Conservation (phyloP, 495 filamentous ascomycete species). For the Hyphodiscus hymeniophilus region DNA sequence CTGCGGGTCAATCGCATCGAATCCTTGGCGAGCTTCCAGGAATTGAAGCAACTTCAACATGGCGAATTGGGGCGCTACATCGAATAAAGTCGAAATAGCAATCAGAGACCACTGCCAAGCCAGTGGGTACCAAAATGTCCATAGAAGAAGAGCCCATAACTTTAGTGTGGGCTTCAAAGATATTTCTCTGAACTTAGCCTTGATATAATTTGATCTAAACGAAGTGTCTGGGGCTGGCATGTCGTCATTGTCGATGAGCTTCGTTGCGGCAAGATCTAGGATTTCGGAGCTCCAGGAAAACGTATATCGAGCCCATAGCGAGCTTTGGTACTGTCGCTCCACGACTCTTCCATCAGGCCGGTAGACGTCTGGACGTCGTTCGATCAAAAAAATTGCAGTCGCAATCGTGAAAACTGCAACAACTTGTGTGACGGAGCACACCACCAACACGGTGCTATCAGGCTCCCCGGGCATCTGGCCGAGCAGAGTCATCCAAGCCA, state of each 20-base stretch:
- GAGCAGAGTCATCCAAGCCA: not conserved
- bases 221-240: conserved; percentile 46
- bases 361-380: conserved; percentile 59
- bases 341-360: conserved; percentile 45
- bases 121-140: conserved; percentile 3
- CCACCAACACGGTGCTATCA: conserved; percentile 18
- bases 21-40: conserved; percentile 9
- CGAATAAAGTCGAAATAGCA: conserved; percentile 3
- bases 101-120: conserved; percentile 11
- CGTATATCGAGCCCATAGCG: conserved; percentile 42
- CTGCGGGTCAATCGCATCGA: conserved; percentile 7
- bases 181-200: conserved; percentile 7
- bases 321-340: conserved; percentile 52
- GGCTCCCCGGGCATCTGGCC: not conserved
- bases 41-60: conserved; percentile 14
- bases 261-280: conserved; percentile 44
- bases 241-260: conserved; percentile 48
- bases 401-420: conserved; percentile 22
- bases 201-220: conserved; percentile 38
- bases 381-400: conserved; percentile 40
- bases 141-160: conserved; percentile 20
- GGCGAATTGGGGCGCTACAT: conserved; percentile 12
- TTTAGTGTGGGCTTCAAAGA: conserved; percentile 5
- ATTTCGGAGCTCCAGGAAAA: conserved; percentile 52
- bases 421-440: conserved; percentile 26